Conservation (phyloP, 2,329 filamentous ascomycete genomes). For the Epichloe gansuensis region DNA sequence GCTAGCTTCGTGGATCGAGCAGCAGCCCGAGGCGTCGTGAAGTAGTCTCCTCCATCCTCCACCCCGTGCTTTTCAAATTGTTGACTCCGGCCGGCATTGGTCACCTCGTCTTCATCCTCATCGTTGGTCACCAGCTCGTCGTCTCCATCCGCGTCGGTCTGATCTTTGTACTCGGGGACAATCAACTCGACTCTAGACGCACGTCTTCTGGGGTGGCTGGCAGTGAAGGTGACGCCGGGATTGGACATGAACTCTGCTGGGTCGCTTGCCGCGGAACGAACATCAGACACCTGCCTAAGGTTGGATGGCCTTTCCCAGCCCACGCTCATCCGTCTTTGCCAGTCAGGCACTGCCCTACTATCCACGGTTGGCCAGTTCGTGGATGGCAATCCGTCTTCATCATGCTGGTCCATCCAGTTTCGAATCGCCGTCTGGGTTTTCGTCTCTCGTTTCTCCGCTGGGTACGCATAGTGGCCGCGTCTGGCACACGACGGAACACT, state of each 20-base stretch:
- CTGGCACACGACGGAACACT: slow-evolving; percentile 68
- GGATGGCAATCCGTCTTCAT: slow-evolving; percentile 35
- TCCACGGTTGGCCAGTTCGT: slow-evolving; percentile 39
- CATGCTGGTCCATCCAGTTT: slow-evolving; percentile 75
- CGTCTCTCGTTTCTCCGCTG: slow-evolving; percentile 51
- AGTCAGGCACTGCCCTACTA: slow-evolving; percentile 31
- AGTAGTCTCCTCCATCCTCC: slow-evolving; percentile 36
- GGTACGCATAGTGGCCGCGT: slow-evolving; percentile 47
- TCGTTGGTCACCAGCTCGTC: slow-evolving; percentile 81
- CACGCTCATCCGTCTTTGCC: slow-evolving; percentile 41
- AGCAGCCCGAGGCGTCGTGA: slow-evolving; percentile 36
- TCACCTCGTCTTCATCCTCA: slow-evolving; percentile 48
- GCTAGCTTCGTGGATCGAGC: slow-evolving; percentile 26
- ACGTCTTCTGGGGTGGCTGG: slow-evolving; percentile 18
- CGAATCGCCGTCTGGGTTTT: slow-evolving; percentile 69
- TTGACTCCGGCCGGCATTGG: slow-evolving; percentile 26
- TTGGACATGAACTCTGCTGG: slow-evolving; percentile 50
- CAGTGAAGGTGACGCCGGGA: slow-evolving; percentile 25
- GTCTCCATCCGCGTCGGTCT: slow-evolving; percentile 78
- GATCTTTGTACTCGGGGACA: slow-evolving; percentile 36
- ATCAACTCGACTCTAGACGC: slow-evolving; percentile 25
- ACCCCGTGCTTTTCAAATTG: slow-evolving; percentile 15
- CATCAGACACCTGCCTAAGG: slow-evolving; percentile 40
- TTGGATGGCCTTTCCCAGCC: slow-evolving; percentile 35
- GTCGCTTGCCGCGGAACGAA: slow-evolving; percentile 50